Conservation (phyloP, 768 basidiomycete genomes). For the Tubosaeta sp. region DNA sequence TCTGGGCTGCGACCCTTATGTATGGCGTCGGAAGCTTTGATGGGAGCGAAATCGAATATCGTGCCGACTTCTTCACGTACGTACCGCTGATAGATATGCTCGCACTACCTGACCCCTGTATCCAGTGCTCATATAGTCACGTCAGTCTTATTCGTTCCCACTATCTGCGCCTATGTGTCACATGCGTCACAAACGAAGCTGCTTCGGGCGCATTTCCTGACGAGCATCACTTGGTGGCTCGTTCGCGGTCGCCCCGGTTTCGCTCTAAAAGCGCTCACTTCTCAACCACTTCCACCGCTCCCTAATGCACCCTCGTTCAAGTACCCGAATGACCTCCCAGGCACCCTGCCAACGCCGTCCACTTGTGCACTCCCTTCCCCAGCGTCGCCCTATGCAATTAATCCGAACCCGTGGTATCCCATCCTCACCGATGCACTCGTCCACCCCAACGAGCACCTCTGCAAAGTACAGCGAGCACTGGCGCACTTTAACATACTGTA, state of each 20-base stretch:
- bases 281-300: conserved; percentile 23
- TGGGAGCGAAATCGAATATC: conserved; percentile 35
- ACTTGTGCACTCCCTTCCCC: conserved; percentile 25
- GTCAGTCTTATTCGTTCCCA: conserved; percentile 56
- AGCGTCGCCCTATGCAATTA: conserved; percentile 33
- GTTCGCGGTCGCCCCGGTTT: conserved; percentile 51
- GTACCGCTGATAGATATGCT: conserved; percentile 21
- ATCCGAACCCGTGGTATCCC: conserved; percentile 57
- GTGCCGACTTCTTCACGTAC: conserved; percentile 65
- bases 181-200: conserved; percentile 54
- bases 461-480: conserved; percentile 48
- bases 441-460: conserved; percentile 56
- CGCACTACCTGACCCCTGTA: conserved; percentile 1
- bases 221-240: conserved; percentile 51
- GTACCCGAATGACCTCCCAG: conserved; percentile 23
- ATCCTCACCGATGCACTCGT: conserved; percentile 49
- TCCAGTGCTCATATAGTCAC: conserved; percentile 67
- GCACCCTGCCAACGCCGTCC: conserved; percentile 17
- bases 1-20: conserved; percentile 52
- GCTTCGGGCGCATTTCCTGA: conserved; percentile 55
- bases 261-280: conserved; percentile 48
- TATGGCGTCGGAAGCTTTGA: conserved; percentile 60
- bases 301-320: conserved; percentile 14
- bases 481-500: conserved; percentile 43
- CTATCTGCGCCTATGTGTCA: conserved; percentile 46